A percentile compares a stretch with the other conserved stretches of the same genome.
These are phyloP conservation scores for Torrubiellomyces zombiae DNA, from an alignment of 2,329 filamentous ascomycete species.

Conservation along the genomic window DNA sequence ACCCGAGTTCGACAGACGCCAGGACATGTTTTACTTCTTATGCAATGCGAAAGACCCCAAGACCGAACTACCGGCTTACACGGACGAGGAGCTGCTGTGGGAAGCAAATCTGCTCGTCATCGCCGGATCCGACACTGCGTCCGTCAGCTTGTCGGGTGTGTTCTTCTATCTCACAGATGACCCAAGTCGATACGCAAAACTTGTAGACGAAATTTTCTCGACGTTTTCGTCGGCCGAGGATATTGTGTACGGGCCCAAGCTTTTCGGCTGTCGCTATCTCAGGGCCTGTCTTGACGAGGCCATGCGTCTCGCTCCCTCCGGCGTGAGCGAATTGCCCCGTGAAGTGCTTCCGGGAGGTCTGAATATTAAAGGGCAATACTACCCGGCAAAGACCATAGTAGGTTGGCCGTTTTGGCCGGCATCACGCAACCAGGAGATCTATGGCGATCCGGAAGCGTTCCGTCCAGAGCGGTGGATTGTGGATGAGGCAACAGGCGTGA, in stretches of 20 bases:
- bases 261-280: slow-evolving; percentile 2
- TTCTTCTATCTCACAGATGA: slow-evolving; percentile 4
- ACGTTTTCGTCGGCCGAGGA: not conserved
- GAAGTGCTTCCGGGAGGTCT: slow-evolving; percentile 1
- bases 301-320: slow-evolving; percentile 2
- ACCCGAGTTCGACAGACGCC: slow-evolving; percentile 2
- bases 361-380: slow-evolving; percentile 1
- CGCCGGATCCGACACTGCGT: not conserved
- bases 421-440: slow-evolving; percentile 4
- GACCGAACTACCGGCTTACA: slow-evolving; percentile 1
- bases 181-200: slow-evolving; percentile 1
- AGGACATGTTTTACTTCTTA: slow-evolving; percentile 3
- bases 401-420: slow-evolving; percentile 3
- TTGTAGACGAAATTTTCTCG: slow-evolving; percentile 1
- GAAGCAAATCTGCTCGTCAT: slow-evolving; percentile 2
- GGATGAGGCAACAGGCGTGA: not conserved
- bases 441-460: slow-evolving; percentile 4
- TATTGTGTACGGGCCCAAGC: not conserved
- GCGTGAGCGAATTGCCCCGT: slow-evolving; percentile 2
- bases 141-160: not conserved
- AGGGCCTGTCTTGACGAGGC: slow-evolving; percentile 5
- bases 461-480: slow-evolving; percentile 4
- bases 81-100: not conserved
- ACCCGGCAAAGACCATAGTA: slow-evolving; percentile 4
- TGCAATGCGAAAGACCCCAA: slow-evolving; percentile 1